A percentile compares a stretch with the other conserved stretches of the same genome.
These are phyloP conservation scores for Strigomonas culicis DNA, from an alignment of 208 protist species.

Conservation along the genomic window DNA sequence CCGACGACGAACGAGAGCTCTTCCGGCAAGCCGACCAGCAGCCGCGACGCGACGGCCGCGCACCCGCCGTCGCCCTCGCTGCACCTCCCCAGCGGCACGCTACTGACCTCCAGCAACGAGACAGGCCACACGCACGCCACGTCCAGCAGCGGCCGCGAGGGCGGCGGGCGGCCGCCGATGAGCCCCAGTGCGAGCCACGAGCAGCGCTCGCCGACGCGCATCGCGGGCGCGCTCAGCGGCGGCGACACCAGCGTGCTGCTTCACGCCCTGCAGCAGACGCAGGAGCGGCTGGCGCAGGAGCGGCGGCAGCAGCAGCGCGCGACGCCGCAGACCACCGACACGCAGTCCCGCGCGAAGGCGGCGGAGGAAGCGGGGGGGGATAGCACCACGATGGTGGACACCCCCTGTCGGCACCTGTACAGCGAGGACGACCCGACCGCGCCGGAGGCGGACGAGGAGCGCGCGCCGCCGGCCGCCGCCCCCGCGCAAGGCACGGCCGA, in stretches of 20 bases:
- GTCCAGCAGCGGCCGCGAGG: background rate
- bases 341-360: background rate
- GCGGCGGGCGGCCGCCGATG: background rate
- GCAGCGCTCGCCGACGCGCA: slow-evolving; percentile 3
- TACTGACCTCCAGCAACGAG: slow-evolving; percentile 1
- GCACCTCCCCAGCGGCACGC: slow-evolving; percentile 4
- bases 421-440: background rate
- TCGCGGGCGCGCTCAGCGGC: background rate
- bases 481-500: background rate
- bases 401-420: background rate
- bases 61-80: slow-evolving; percentile 4
- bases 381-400: background rate
- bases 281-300: slow-evolving; percentile 1
- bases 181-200: background rate
- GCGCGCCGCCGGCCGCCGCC: background rate
- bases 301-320: background rate
- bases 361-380: background rate
- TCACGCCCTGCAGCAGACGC: background rate
- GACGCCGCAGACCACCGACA: slow-evolving; percentile 1
- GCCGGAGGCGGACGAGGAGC: background rate
- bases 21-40: background rate
- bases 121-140: background rate
- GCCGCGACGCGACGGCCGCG: background rate
- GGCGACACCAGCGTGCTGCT: slow-evolving; percentile 1
- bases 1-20: slow-evolving; percentile 51